Base-by-base conservation (phyloP, 78 protist genomes). In the Cavenderia fasciculata region DNA sequence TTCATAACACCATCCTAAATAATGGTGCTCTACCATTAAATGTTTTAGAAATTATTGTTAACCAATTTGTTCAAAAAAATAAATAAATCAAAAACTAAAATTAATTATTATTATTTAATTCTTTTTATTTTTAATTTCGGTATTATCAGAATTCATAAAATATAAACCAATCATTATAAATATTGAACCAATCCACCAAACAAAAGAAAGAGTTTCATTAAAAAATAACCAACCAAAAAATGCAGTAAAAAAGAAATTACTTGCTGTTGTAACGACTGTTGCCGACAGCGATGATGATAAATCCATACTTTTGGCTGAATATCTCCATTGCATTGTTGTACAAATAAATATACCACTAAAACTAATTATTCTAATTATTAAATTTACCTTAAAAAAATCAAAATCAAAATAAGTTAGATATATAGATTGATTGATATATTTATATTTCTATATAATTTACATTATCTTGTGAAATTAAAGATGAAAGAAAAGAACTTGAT, bases 211-310 rank as follows among this genome's bases (percentile, higher is more conserved):
- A 10, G 4, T 59, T 33, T 82, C 89, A 40, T 66, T n/a, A 31
- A 82, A 82, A 41, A 82, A 82, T 36, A 82, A 54, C 89, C 89
- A 82, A 11, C 89, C 89, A 82, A 82, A 82, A 52, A 82, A 82
- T 65, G 89, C 89, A 19, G 89, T 68, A 68, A 82, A 82, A 70
- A 82, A 82, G 43, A 82, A 82, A 44, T 82, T 82, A 44, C 63
- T 31, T 25, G 89, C 74, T 29, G 89, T 82, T 68, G 89, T 68
- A 41, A 82, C 68, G 16, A 82, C 89, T 11, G 89, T 82, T 23
- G 89, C 49, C 2, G 89, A 52, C 0, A 82, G 31, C 0, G 89
- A 52, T 51, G 75, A 68, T 51, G 89, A 51, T 19, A 82, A 43
- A 68, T 82, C 89, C 89, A 82, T 82, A 27, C 78, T 74, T 54